Evolutionary conservation across 805 yeast species (phyloP), one percentile per base, ranked within the genome.

Genomic region (Saturnispora bothae): DNA sequence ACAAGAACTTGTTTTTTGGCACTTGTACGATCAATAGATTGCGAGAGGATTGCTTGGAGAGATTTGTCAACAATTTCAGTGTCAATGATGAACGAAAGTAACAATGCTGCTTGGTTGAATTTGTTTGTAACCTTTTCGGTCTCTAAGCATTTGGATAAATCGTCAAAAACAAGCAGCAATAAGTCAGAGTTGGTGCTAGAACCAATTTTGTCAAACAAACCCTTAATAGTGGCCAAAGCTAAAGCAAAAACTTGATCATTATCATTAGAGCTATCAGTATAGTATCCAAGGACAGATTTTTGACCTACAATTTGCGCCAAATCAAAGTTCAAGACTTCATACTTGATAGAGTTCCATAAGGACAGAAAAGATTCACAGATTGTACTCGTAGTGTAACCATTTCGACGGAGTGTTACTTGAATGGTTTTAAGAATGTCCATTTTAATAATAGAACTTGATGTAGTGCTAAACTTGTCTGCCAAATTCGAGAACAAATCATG

Each of bases 311-410:
- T 50, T 25, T 51, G 52, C 9, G 57, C 56, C 12, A 61, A 38
- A 60, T 81, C 83, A 30, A 78, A 78, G 54, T 89, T 95, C 40
- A 89, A 62, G n/a, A 89, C 68, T 56, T 89, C 96, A 54, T 74
- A 86, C 54, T 89, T 89, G 37, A 89, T 61, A 0, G 95, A 83
- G 48, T 83, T 81, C 95, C 95, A 92, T 4, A 89, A 52, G 2
- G 78, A 70, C 6, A 70, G 53, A 88, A 95, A 88, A 52, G 73
- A 69, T 9, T 66, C 67, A 0, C 73, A 64, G 5, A 64, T 66
- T 0, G 57, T 48, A 0, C 71, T 64, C 51, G 80, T 83, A 5
- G 56, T 59, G 12, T 63, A 56, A n/a, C n/a, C n/a, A n/a, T n/a
- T n/a, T n/a, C n/a, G n/a, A n/a, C n/a, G n/a, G n/a, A n/a, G n/a